Evolutionary conservation across 1,284 basidiomycete genomes (phyloP).

Genomic region (Trichosporon asahii): DNA sequence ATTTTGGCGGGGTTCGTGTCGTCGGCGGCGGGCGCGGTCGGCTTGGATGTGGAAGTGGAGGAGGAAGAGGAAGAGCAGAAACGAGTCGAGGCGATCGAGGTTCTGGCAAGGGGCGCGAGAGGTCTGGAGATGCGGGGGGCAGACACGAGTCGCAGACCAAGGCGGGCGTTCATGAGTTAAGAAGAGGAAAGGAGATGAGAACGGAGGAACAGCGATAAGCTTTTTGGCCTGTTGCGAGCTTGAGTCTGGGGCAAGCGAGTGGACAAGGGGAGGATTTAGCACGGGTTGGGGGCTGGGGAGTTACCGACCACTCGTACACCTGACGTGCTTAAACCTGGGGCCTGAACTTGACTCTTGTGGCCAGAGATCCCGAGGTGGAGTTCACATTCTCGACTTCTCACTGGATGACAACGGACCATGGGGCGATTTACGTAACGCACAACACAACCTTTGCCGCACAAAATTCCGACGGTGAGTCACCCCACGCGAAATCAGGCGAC

Average conservation of each 20-base stretch:
- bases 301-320: background rate
- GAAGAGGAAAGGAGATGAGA: background rate
- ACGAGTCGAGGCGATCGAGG: background rate
- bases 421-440: background rate
- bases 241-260: background rate
- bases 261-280: background rate
- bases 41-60: background rate
- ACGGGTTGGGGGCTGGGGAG: background rate
- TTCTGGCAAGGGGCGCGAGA: background rate
- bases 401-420: background rate
- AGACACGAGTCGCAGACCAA: background rate
- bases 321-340: background rate
- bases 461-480: slow-evolving; percentile 1
- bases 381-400: background rate
- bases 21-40: background rate
- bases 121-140: background rate
- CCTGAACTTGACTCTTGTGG: no score
- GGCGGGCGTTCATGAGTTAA: slow-evolving; percentile 7
- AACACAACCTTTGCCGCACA: background rate
- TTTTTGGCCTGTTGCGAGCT: background rate
- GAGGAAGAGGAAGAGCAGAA: background rate
- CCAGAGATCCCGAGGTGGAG: background rate
- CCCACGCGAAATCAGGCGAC: slow-evolving; percentile 1
- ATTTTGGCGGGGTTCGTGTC: background rate
- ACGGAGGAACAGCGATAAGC: background rate